These are phyloP conservation scores for Angomonas ambiguus DNA, from an alignment of 208 protist genomes.

Conservation along the genomic window DNA sequence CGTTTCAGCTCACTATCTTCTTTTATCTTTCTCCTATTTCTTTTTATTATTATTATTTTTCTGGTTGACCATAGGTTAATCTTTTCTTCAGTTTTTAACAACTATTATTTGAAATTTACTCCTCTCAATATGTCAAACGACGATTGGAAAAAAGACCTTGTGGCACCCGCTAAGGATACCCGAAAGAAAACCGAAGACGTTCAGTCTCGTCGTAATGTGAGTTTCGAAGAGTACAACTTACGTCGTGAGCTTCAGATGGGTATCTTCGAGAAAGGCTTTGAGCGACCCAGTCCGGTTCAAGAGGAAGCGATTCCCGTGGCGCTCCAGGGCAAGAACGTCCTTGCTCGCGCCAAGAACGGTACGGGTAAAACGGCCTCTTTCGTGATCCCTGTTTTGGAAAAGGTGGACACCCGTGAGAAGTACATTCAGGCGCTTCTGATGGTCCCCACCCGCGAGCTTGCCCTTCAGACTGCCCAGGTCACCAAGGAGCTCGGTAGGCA, in stretches of 20 bases:
- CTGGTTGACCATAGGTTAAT: slow-evolving; percentile 1
- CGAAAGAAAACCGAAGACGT: slow-evolving; percentile 97
- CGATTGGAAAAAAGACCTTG: slow-evolving; percentile 84
- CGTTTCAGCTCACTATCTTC: no score
- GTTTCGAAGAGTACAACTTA: slow-evolving; percentile 98
- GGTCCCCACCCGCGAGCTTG: slow-evolving; percentile 98
- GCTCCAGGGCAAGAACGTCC: slow-evolving; percentile 95
- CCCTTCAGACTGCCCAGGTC: slow-evolving; percentile 98
- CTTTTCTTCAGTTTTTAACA: not conserved
- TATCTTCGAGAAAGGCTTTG: slow-evolving; percentile 99
- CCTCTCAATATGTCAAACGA: slow-evolving; percentile 47
- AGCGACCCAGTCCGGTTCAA: slow-evolving; percentile 98
- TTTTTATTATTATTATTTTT: slow-evolving; percentile 16
- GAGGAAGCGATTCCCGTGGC: slow-evolving; percentile 97
- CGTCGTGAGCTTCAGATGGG: slow-evolving; percentile 98
- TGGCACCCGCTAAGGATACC: slow-evolving; percentile 65
- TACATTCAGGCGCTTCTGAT: slow-evolving; percentile 97
- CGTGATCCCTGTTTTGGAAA: slow-evolving; percentile 98
- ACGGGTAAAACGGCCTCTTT: slow-evolving; percentile 99
- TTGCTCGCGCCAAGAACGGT: slow-evolving; percentile 99
- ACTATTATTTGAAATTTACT: slow-evolving; percentile 1
- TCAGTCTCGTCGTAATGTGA: slow-evolving; percentile 95
- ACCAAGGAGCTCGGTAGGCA: slow-evolving; percentile 98
- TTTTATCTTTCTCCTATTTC: slow-evolving; percentile 4
- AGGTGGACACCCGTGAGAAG: slow-evolving; percentile 89